Percentiles rank a stretch among this genome's conserved stretches.
These are phyloP conservation scores for Lentinus brumalis DNA, from an alignment of 768 basidiomycete genomes.

Conservation along the genomic window DNA sequence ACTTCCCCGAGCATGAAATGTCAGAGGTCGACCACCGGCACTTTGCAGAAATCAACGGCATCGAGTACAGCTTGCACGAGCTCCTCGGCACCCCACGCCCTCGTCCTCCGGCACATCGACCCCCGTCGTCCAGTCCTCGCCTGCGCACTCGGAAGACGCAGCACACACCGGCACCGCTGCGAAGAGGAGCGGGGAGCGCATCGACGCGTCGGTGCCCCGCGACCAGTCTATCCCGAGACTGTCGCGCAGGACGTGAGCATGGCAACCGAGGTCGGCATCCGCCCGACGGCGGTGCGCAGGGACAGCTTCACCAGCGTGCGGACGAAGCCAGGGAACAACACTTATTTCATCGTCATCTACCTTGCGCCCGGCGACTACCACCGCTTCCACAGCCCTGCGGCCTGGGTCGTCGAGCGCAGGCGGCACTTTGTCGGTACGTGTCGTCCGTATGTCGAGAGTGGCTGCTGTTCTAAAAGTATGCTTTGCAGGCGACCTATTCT, in stretches of 20 bases:
- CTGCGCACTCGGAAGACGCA: constrained; percentile 18
- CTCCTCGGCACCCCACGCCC: constrained; percentile 66
- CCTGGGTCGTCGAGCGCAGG: constrained; percentile 96
- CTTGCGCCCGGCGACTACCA: constrained; percentile 99
- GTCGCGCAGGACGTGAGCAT: constrained; percentile 71
- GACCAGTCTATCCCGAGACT: constrained; percentile 56
- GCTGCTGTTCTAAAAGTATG: no score
- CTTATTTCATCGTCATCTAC: constrained; percentile 95
- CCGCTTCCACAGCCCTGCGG: constrained; percentile 92
- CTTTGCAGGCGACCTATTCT: constrained; percentile 84
- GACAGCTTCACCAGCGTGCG: constrained; percentile 46
- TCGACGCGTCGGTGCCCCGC: constrained; percentile 75
- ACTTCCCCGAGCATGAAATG: constrained; percentile 50
- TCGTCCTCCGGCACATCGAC: constrained; percentile 46
- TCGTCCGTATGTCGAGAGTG: background rate
- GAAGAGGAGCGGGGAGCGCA: constrained; percentile 65
- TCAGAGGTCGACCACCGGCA: constrained; percentile 79
- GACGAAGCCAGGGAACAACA: constrained; percentile 73
- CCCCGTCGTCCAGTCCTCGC: constrained; percentile 19
- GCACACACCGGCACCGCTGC: constrained; percentile 28
- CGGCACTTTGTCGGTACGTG: constrained; percentile 89
- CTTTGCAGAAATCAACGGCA: constrained; percentile 96
- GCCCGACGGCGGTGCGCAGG: constrained; percentile 37
- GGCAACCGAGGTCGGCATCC: constrained; percentile 69
- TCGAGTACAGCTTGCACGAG: constrained; percentile 91